Evolutionary conservation across 108 stramenopile genomes (phyloP).

Genomic region (Poteriospumella lacustris): DNA sequence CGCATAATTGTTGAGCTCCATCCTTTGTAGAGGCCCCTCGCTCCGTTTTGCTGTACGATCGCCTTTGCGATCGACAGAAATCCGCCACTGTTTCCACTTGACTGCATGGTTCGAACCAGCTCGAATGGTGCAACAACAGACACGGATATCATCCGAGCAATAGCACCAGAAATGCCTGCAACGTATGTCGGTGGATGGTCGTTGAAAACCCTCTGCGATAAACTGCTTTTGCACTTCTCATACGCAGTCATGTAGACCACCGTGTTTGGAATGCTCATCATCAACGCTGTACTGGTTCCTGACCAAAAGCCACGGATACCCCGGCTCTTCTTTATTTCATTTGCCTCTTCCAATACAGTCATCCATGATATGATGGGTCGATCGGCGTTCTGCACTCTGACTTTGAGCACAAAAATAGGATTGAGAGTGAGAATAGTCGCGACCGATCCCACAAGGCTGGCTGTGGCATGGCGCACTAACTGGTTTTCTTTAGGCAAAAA

Average conservation of each 20-base stretch:
- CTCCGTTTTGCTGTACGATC: slow-evolving; percentile 59
- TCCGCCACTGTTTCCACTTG: neutral
- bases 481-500: too few relatives aligned
- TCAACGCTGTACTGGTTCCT: slow-evolving; percentile 48
- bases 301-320: slow-evolving; percentile 49
- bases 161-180: slow-evolving; percentile 64
- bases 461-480: too few relatives aligned
- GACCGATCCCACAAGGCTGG: neutral
- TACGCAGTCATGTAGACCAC: slow-evolving; percentile 81
- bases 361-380: neutral
- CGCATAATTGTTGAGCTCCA: slow-evolving; percentile 73
- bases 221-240: slow-evolving; percentile 50
- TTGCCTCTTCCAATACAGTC: neutral
- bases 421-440: neutral
- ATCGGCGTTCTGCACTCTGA: neutral
- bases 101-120: slow-evolving; percentile 51
- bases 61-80: slow-evolving; percentile 32
- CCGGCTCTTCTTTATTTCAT: neutral
- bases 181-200: neutral
- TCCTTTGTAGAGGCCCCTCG: slow-evolving; percentile 65
- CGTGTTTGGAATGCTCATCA: slow-evolving; percentile 71
- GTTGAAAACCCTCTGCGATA: neutral
- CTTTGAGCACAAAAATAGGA: neutral
- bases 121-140: slow-evolving; percentile 82
- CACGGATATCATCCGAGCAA: slow-evolving; percentile 69